Evolutionary conservation across 371 early-diverging fungal genomes (phyloP).

Genomic region (Fennellomyces sp.): DNA sequence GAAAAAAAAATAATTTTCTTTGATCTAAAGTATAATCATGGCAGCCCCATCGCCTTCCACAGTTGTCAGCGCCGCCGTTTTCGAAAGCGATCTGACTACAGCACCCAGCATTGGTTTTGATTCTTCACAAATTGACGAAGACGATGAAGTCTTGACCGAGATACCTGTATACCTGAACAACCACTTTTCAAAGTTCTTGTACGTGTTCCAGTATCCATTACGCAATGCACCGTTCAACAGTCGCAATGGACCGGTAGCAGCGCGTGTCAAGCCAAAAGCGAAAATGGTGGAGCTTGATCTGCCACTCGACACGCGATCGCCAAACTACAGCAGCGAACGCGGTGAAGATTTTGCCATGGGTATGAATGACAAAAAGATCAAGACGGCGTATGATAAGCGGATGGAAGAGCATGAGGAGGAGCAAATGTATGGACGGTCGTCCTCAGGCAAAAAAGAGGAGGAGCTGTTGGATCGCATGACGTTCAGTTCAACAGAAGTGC

Average conservation of each 20-base stretch:
- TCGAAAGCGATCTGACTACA: constrained; percentile 13
- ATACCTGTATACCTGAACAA: constrained; percentile 79
- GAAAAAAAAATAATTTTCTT: neutral
- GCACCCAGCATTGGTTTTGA: constrained; percentile 1
- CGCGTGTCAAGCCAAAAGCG: constrained; percentile 82
- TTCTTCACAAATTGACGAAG: constrained; percentile 29
- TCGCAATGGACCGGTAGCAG: constrained; percentile 56
- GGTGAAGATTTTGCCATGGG: constrained; percentile 84
- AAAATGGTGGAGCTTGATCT: constrained; percentile 86
- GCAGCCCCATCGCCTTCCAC: neutral
- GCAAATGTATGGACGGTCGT: constrained; percentile 23
- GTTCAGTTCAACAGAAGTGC: constrained; percentile 75
- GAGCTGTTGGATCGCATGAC: constrained; percentile 78
- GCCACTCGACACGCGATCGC: constrained; percentile 72
- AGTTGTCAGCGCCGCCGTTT: neutral
- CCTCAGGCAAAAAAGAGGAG: constrained; percentile 40
- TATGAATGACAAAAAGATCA: constrained; percentile 70
- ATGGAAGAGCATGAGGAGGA: constrained; percentile 57
- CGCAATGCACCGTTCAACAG: constrained; percentile 55
- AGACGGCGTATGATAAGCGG: constrained; percentile 67
- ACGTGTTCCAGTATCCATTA: constrained; percentile 87
- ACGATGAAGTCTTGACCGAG: constrained; percentile 78
- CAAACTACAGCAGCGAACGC: constrained; percentile 74
- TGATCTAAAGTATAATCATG: neutral
- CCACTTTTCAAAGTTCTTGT: constrained; percentile 68